A percentile compares a stretch with the other conserved stretches of the same genome.
Evolutionary conservation across 2,329 filamentous ascomycete species (phyloP).

Genomic region (Nothophoma quercina): DNA sequence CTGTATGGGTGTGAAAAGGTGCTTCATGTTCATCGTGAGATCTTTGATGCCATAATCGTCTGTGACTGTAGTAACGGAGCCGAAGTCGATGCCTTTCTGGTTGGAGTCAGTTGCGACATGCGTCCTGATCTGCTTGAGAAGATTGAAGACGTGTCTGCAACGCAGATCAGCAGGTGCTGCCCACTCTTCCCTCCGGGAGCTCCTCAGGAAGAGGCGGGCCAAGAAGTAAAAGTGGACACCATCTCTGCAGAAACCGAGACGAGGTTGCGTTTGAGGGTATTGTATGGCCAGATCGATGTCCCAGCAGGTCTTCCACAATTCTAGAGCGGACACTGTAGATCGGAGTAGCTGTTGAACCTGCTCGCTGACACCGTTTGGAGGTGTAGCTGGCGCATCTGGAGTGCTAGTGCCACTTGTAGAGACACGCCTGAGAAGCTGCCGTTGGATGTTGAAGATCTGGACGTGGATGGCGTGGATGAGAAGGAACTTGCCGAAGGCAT

Average conservation of each 20-base stretch:
- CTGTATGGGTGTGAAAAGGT: conserved; percentile 69
- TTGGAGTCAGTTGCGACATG: conserved; percentile 71
- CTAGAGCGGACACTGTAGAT: conserved; percentile 62
- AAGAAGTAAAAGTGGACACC: conserved; percentile 78
- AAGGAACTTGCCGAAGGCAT: conserved; percentile 76
- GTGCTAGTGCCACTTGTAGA: conserved; percentile 60
- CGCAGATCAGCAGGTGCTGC: conserved; percentile 65
- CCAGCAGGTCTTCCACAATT: conserved; percentile 77
- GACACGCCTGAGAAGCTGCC: conserved; percentile 47
- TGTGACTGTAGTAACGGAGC: conserved; percentile 73
- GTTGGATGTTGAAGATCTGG: conserved; percentile 65
- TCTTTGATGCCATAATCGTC: conserved; percentile 70
- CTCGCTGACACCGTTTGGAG: conserved; percentile 53
- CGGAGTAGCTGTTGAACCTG: conserved; percentile 58
- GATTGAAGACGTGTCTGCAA: conserved; percentile 66
- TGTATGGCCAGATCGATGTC: conserved; percentile 73
- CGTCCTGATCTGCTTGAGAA: conserved; percentile 66
- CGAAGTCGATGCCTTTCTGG: conserved; percentile 70
- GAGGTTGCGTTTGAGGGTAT: conserved; percentile 67
- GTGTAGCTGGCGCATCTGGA: conserved; percentile 59
- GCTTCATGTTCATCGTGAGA: conserved; percentile 74
- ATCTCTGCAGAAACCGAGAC: conserved; percentile 75
- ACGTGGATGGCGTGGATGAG: conserved; percentile 73
- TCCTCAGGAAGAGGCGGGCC: conserved; percentile 70
- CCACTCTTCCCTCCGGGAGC: conserved; percentile 62